Evolutionary conservation across 148 eudicot genomes (phyloP), one percentile per base, ranked within the genome.

Genomic region (Chenopodium formosanum): DNA sequence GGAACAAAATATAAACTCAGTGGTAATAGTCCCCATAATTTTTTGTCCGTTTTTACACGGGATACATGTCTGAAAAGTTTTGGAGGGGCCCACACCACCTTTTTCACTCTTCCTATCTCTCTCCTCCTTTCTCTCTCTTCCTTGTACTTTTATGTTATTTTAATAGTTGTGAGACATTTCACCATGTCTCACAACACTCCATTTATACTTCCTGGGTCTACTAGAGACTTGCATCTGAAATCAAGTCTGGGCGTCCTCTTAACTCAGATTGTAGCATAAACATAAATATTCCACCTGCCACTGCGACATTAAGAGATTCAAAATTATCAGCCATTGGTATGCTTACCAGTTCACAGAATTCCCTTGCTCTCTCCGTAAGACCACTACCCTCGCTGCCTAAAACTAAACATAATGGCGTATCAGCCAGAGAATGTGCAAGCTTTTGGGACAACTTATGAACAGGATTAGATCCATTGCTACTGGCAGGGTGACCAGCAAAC

Each of bases 251-350:
- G 32, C 3, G 20, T 23, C 23, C 32, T 73, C 60, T 46, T 46
- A 25, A 73, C 58, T 83, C 67, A 20, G 86, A 87, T 82, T 86
- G 93, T 53, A 93, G 84, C 93, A 91, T 87, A 75, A 85, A 95
- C 97, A 95, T 83, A 72, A 95, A 92, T 70, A 95, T 95, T 23
- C 99, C 99, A 79, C 97, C 97, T 2, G 98, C 98, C 34, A 95
- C 98, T 2, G 97, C 91, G 31, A 92, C 95, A 83, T 95, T 94
- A n/a, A 94, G 92, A 67, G 98, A 94, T 86, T 94, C 98, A 9
- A 91, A 94, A 56, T 91, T 82, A 23, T 89, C 89, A 0, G 88
- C 84, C 99, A 94, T 95, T 50, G 89, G 97, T 78, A 95, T 95
- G 87, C 90, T 90, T 70, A 95, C 86, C 62, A 95, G 90, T 82